Conservation (phyloP, 83 land plant genomes). For the Diphasiastrum complanatum region DNA sequence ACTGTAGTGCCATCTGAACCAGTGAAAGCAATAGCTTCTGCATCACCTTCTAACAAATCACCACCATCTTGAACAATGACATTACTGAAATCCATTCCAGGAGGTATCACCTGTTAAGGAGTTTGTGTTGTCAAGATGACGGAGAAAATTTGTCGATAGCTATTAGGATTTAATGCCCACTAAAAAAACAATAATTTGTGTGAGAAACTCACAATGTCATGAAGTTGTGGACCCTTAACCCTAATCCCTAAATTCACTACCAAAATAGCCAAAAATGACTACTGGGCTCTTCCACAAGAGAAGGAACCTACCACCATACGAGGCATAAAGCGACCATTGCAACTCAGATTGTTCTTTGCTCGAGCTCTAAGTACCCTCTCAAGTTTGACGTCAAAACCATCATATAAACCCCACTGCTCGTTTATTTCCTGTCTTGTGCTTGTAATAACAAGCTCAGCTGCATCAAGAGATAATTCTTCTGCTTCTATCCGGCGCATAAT, state of each 20-base stretch:
- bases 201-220: no score
- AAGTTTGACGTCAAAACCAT: slow-evolving; percentile 57
- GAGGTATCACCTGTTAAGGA: slow-evolving; percentile 81
- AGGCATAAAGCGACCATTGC: slow-evolving; percentile 62
- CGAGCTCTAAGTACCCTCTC: slow-evolving; percentile 55
- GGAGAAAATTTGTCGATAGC: no score
- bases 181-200: background rate
- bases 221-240: no score
- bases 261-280: background rate
- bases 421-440: slow-evolving; percentile 72
- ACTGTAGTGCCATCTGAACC: slow-evolving; percentile 14
- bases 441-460: slow-evolving; percentile 65
- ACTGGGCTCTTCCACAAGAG: background rate
- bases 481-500: slow-evolving; percentile 78
- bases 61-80: slow-evolving; percentile 3
- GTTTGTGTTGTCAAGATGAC: no score
- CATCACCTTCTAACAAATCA: slow-evolving; percentile 35
- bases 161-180: background rate
- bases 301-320: slow-evolving; percentile 49
- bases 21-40: slow-evolving; percentile 22
- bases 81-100: slow-evolving; percentile 52
- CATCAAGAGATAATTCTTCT: slow-evolving; percentile 52
- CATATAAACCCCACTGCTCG: slow-evolving; percentile 68
- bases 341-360: slow-evolving; percentile 45
- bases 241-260: background rate